These are phyloP conservation scores for Grosmannia serpens DNA, from an alignment of 2,329 filamentous ascomycete genomes.

Conservation along the genomic window DNA sequence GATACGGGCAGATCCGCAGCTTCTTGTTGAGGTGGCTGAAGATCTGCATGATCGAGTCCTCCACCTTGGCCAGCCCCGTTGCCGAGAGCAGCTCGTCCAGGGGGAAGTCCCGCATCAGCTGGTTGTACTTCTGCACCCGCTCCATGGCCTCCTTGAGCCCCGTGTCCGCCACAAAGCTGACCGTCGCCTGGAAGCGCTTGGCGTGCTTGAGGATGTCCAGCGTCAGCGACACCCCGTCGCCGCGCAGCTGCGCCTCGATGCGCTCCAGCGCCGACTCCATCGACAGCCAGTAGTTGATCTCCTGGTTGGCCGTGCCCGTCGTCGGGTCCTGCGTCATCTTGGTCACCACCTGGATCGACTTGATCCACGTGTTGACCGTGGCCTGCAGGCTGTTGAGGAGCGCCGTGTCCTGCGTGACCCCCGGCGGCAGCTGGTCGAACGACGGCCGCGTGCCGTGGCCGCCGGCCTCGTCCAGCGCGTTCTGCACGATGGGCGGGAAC, in stretches of 20 bases:
- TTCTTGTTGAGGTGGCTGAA: conserved; percentile 97
- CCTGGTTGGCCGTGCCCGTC: conserved; percentile 73
- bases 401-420: conserved; percentile 73
- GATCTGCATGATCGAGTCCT: conserved; percentile 80
- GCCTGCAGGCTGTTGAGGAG: conserved; percentile 91
- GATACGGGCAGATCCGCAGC: conserved; percentile 89
- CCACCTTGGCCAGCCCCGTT: conserved; percentile 75
- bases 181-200: conserved; percentile 94
- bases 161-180: conserved; percentile 93
- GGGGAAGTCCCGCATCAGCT: conserved; percentile 96
- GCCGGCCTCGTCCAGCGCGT: conserved; percentile 67
- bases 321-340: conserved; percentile 80
- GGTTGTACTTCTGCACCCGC: conserved; percentile 95
- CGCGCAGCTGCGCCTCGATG: conserved; percentile 78
- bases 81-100: conserved; percentile 90
- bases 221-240: conserved; percentile 81
- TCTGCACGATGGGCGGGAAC: conserved; percentile 80
- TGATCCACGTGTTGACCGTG: conserved; percentile 96
- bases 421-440: conserved; percentile 64
- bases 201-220: conserved; percentile 93
- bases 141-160: conserved; percentile 93
- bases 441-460: conserved; percentile 55
- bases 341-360: conserved; percentile 92
- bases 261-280: conserved; percentile 91
- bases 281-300: conserved; percentile 98